Conservation (phyloP, 345 rosid species). For the Hibiscus trionum region DNA sequence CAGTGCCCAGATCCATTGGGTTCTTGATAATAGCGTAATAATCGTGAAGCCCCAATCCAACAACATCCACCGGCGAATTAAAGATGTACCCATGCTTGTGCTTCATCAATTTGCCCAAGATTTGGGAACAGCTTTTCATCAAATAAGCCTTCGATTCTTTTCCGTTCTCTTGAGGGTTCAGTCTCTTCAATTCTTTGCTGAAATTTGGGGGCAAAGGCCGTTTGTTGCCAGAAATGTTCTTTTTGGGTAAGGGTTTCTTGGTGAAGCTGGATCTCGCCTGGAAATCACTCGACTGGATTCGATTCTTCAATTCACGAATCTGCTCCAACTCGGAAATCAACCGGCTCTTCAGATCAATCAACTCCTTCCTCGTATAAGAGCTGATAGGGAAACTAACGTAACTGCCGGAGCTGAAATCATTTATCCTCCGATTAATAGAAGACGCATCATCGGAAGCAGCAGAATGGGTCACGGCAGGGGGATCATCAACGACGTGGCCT, state of each 20-base stretch:
- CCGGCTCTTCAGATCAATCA: slow-evolving; percentile 49
- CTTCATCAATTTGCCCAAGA: slow-evolving; percentile 65
- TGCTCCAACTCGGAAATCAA: slow-evolving; percentile 58
- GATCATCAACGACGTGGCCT: slow-evolving; percentile 27
- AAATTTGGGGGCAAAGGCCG: slow-evolving; percentile 26
- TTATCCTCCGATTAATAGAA: slow-evolving; percentile 35
- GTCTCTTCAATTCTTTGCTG: slow-evolving; percentile 25
- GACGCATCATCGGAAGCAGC: slow-evolving; percentile 59
- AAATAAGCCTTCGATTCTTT: slow-evolving; percentile 11
- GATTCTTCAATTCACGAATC: slow-evolving; percentile 51
- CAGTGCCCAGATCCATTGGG: slow-evolving; percentile 82
- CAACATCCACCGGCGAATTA: slow-evolving; percentile 57
- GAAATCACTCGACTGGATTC: slow-evolving; percentile 34
- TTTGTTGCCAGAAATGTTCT: slow-evolving; percentile 35
- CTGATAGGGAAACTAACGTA: slow-evolving; percentile 25
- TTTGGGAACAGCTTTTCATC: slow-evolving; percentile 48
- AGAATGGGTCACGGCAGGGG: slow-evolving; percentile 30
- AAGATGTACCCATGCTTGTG: slow-evolving; percentile 58
- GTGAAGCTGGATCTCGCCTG: slow-evolving; percentile 40
- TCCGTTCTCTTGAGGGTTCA: slow-evolving; percentile 30
- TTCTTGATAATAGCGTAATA: slow-evolving; percentile 46
- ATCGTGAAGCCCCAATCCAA: slow-evolving; percentile 51
- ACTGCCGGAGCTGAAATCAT: slow-evolving; percentile 23
- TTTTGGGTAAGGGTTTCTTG: slow-evolving; percentile 25
- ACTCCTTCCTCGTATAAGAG: slow-evolving; percentile 33